These are phyloP conservation scores for Vachellia pachyceras DNA, from an alignment of 306 rosid genomes.

Conservation along the genomic window DNA sequence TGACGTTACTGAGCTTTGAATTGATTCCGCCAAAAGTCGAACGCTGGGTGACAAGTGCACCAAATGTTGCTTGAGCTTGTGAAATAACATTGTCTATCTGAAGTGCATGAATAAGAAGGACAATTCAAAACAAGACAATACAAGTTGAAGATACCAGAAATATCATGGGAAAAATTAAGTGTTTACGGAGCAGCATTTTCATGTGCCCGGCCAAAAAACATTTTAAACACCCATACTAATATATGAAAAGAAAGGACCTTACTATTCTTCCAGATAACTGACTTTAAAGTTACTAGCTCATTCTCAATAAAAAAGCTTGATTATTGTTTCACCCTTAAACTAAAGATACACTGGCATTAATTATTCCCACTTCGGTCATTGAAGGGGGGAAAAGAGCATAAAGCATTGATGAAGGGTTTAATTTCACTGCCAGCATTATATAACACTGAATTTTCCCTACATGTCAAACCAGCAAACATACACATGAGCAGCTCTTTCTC, in stretches of 20 bases:
- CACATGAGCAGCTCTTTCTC: neutral
- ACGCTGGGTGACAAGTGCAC: slow-evolving; percentile 87
- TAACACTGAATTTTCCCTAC: neutral
- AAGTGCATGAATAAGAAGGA: slow-evolving; percentile 31
- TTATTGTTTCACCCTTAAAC: neutral
- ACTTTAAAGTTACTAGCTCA: neutral
- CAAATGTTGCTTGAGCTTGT: slow-evolving; percentile 96
- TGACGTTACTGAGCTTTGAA: slow-evolving; percentile 87
- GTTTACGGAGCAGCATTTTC: neutral
- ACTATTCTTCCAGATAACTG: neutral
- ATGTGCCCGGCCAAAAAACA: neutral
- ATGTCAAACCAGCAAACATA: neutral
- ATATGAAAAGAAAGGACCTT: neutral
- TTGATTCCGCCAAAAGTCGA: slow-evolving; percentile 95
- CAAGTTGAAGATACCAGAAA: slow-evolving; percentile 11
- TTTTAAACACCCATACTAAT: neutral
- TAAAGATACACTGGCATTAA: neutral
- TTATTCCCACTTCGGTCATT: neutral
- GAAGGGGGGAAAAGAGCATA: neutral
- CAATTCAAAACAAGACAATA: slow-evolving; percentile 29
- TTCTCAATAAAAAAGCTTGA: neutral
- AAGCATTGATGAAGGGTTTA: neutral
- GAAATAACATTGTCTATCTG: slow-evolving; percentile 92
- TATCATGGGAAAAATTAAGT: neutral
- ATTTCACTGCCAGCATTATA: neutral